Conservation (phyloP, 345 rosid species). For the Salix viminalis region DNA sequence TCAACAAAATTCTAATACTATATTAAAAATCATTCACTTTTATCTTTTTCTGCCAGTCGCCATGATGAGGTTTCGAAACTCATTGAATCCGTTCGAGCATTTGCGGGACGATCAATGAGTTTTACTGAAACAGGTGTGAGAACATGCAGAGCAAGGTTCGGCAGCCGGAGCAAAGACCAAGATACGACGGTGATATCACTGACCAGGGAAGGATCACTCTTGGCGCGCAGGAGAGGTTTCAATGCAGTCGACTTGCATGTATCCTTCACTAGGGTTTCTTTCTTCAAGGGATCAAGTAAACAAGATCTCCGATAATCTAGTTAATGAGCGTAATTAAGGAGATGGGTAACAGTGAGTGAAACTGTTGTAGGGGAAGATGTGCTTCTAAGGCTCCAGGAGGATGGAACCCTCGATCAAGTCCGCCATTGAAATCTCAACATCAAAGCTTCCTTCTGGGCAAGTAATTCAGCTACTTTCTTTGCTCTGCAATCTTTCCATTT, state of each 20-base stretch:
- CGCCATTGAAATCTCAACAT: conserved; percentile 3
- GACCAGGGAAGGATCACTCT: neutral
- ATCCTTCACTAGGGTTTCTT: conserved; percentile 1
- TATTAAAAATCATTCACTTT: too few species aligned
- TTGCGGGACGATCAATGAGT: neutral
- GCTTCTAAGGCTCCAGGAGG: conserved; percentile 9
- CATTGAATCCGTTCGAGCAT: neutral
- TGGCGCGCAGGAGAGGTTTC: conserved; percentile 12
- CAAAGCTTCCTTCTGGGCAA: conserved; percentile 12
- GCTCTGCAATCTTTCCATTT: neutral
- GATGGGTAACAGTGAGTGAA: neutral
- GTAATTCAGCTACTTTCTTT: neutral
- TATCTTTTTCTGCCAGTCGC: neutral
- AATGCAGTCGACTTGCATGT: conserved; percentile 7
- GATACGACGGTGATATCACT: neutral
- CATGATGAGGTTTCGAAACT: conserved; percentile 13
- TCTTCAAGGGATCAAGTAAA: neutral
- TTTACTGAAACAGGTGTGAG: conserved; percentile 7
- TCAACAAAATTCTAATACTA: too few species aligned
- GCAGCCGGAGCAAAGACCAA: conserved; percentile 7
- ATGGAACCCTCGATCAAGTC: conserved; percentile 11
- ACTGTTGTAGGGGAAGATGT: conserved; percentile 1
- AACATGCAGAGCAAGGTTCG: conserved; percentile 13
- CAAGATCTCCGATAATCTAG: neutral
- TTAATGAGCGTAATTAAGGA: neutral